A percentile compares a stretch with the other conserved stretches of the same genome.
phyloP scores from a whole-genome alignment of 139 green algal genomes.

The Pleodorina starrii region DNA sequence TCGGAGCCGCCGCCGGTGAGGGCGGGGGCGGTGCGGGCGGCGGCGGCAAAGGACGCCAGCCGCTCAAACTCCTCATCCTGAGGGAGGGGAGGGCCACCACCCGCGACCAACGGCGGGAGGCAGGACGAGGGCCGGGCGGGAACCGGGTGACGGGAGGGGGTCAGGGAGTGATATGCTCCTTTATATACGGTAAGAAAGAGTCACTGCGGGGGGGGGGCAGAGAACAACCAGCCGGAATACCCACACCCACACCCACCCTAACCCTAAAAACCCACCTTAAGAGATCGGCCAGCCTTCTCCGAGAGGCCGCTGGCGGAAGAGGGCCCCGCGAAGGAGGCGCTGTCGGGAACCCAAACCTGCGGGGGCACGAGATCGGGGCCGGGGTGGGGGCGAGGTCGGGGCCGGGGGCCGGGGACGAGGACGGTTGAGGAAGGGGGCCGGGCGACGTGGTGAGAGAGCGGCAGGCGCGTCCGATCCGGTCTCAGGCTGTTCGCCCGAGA shows the following conservation, averaged over 20 bases:
- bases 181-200: too few relatives aligned
- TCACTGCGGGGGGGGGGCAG: not conserved
- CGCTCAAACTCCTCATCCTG: conserved; percentile 45
- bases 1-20: not conserved
- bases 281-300: conserved; percentile 20
- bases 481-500: too few relatives aligned
- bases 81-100: too few relatives aligned
- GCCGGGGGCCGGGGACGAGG: too few relatives aligned
- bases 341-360: conserved; percentile 46
- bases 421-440: not conserved
- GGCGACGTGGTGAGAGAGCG: too few relatives aligned
- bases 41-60: conserved; percentile 19
- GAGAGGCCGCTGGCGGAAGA: not conserved
- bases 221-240: not conserved
- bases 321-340: conserved; percentile 18
- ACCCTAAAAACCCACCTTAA: conserved; percentile 21
- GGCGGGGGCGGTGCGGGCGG: conserved; percentile 13
- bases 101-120: not conserved
- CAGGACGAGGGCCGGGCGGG: too few relatives aligned
- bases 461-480: too few relatives aligned
- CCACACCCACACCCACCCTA: too few relatives aligned
- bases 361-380: too few relatives aligned
- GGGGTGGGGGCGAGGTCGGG: too few relatives aligned
- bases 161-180: too few relatives aligned
- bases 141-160: too few relatives aligned